Conservation (phyloP, 2,329 filamentous ascomycete species). For the Pestalotiopsis sp. region DNA sequence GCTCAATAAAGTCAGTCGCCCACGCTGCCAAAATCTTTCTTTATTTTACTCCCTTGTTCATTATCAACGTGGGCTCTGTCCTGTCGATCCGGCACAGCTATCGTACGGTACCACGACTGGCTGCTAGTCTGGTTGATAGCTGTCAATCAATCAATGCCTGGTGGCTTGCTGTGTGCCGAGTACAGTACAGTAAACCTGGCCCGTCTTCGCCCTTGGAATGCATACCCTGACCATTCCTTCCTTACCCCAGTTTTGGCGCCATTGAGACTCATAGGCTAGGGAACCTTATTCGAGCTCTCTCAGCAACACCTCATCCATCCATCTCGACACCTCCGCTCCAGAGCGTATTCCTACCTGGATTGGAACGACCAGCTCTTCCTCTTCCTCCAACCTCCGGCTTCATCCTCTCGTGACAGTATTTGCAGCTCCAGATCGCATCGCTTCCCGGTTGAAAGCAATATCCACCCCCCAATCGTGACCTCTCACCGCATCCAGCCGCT, state of each 20-base stretch:
- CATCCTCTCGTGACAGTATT: not conserved
- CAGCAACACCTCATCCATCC: not conserved
- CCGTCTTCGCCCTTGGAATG: not conserved
- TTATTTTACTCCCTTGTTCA: not conserved
- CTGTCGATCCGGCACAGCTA: not conserved
- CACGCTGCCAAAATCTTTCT: not conserved
- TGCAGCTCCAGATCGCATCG: not conserved
- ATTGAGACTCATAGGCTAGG: slow-evolving; percentile 1
- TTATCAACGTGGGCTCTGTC: not conserved
- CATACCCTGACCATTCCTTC: not conserved
- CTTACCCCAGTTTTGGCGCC: slow-evolving; percentile 4
- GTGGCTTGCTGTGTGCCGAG: not conserved
- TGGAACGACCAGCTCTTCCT: not conserved
- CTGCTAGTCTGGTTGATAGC: not conserved
- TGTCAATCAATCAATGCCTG: not conserved
- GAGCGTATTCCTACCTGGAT: not conserved
- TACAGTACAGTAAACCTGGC: not conserved
- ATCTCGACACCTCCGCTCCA: not conserved
- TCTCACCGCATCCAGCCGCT: not conserved
- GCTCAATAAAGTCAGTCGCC: not conserved
- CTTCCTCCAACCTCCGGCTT: not conserved
- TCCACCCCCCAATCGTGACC: not conserved
- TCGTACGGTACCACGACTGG: not conserved
- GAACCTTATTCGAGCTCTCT: slow-evolving; percentile 10
- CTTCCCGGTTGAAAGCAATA: not conserved